Conservation (phyloP, 495 filamentous ascomycete genomes). For the Recurvomyces mirabilis region DNA sequence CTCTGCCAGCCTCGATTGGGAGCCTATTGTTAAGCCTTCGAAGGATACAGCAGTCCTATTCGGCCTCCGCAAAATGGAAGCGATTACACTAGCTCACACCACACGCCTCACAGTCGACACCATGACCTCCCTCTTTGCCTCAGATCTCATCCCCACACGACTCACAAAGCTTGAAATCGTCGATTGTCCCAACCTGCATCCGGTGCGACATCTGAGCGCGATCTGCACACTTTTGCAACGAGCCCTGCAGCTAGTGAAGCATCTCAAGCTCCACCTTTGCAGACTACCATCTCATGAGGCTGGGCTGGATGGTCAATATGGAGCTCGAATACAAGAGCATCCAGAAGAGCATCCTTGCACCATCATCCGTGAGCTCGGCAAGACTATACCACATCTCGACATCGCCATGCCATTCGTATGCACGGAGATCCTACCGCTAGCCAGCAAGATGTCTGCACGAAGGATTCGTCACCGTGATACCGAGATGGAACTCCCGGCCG, state of each 20-base stretch:
- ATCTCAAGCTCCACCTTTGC: constrained; percentile 9
- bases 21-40: background rate
- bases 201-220: background rate
- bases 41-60: background rate
- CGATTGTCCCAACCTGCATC: constrained; percentile 1
- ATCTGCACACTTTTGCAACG: constrained; percentile 4
- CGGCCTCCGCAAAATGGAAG: constrained; percentile 6
- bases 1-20: background rate
- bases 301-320: background rate
- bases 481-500: background rate
- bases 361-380: constrained; percentile 8
- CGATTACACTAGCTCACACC: constrained; percentile 1
- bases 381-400: constrained; percentile 2
- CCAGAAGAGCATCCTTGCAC: constrained; percentile 11
- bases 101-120: background rate
- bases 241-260: constrained; percentile 4
- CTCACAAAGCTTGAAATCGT: constrained; percentile 11
- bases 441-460: background rate
- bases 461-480: no score
- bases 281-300: background rate
- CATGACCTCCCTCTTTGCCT: constrained; percentile 5
- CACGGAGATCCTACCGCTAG: background rate
- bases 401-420: constrained; percentile 8
- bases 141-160: constrained; percentile 1
- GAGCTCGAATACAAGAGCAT: constrained; percentile 3